Base-by-base conservation (phyloP, 1,284 basidiomycete genomes). In the Rhodotorula mucilaginosa region DNA sequence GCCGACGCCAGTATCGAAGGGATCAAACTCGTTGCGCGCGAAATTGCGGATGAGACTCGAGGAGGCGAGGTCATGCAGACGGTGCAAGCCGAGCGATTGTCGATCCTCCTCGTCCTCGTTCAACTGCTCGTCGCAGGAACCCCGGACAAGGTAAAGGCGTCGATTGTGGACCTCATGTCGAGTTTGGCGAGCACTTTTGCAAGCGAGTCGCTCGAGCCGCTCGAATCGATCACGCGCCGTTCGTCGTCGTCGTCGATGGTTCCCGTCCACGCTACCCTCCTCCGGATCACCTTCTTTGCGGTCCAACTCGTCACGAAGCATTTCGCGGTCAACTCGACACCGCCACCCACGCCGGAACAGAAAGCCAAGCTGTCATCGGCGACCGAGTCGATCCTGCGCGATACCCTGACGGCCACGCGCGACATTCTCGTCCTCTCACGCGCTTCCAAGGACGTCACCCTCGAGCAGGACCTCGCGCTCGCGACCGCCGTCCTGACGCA, bases 21-120 rank as follows among this genome's bases (percentile, higher is more conserved):
- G 34, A 83, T 84, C 5, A 85, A 84, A 29, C 81, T 90, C 10
- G 84, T 91, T 10, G 90, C 90, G 7, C 84, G 84, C 47, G 85
- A 86, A 61, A 86, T 94, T 39, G 87, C 91, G 0, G 81, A 82
- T 23, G 93, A 95, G 81, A 84, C 83, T 59, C 86, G 91, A 31
- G 85, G 84, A 8, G 93, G 93, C 1, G 89, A 93, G 73, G 89
- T 94, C 84, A 92, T 94, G 88, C 85, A 89, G 0, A 87, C 87
- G 2, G 88, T 94, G 44, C 92, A 97, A 77, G 86, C 87, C 1
- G 87, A 89, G 34, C 85, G 92, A 48, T 82, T 97, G 13, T 86
- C 86, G 10, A 83, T 96, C 10, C 83, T 97, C 2, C 84, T 92
- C 21, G 86, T 88, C 1, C 80, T 95, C 63, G 83, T 94, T 48